Evolutionary conservation across 805 yeast species (phyloP), one percentile per base, ranked within the genome.

Genomic region (Vanderwaltozyma polyspora): DNA sequence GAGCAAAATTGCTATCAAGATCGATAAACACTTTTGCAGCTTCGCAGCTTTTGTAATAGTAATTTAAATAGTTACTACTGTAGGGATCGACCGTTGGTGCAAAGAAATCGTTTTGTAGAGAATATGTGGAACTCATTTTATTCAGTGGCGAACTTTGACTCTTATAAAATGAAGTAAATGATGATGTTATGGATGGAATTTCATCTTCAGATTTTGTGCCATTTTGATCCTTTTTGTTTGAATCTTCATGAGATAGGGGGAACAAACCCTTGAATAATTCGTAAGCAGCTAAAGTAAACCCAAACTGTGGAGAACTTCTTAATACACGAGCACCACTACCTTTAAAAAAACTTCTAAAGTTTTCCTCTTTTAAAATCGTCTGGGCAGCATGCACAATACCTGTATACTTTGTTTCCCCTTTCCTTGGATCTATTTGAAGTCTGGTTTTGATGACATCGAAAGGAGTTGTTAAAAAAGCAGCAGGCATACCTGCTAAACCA

Each of bases 401-500:
- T 17, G 59, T 67, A 62, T 89, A 89, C 30, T 72, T 72, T 12
- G 81, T 70, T 51, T 84, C 94, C 35, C 87, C 89, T 36, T 69
- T 62, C 42, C 79, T 75, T 5, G 84, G 68, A 55, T 78, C 93
- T 40, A 85, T 77, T 63, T 89, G 98, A 43, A 89, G 66, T 60
- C 97, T 77, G 3, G 98, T 89, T 64, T 89, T 89, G 49, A 91
- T 82, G 32, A 89, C 97, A 66, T 89, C 98, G 51, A 85, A 86
- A 2, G 98, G 98, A 0, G 98, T 89, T 2, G 98, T 89, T 45
- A 87, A 65, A 58, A 81, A 89, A 9, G 97, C 97, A 21, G 97
- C 93, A 8, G 98, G 98, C 66, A 93, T 85, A 55, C 97, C 98
- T 11, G 98, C 97, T 43, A 87, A 56, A 9, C 94, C 96, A 59